phyloP scores from a whole-genome alignment of 805 yeast genomes.

The Torulaspora gathmanii region DNA sequence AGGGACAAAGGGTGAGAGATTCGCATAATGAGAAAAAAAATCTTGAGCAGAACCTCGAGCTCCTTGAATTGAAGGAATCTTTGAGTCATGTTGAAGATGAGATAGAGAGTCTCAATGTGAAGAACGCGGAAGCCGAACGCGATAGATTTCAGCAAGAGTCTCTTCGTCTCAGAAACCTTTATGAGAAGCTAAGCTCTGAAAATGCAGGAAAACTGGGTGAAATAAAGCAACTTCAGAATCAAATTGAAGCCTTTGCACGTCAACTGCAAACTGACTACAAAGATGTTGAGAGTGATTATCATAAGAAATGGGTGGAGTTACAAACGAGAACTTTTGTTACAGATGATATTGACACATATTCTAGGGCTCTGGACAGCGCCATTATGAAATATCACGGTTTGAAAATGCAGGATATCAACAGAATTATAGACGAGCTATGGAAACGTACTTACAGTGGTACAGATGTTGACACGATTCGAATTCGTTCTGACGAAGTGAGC shows the following conservation, averaged over 20 bases:
- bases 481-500: conserved; percentile 65
- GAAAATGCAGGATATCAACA: conserved; percentile 90
- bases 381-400: conserved; percentile 87
- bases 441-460: conserved; percentile 90
- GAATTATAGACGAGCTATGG: conserved; percentile 88
- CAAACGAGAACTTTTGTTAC: conserved; percentile 72
- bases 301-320: conserved; percentile 65
- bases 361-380: conserved; percentile 84
- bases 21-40: conserved; percentile 59
- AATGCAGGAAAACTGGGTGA: conserved; percentile 83
- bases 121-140: conserved; percentile 56
- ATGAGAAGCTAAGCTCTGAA: conserved; percentile 53
- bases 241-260: conserved; percentile 47
- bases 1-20: conserved; percentile 45
- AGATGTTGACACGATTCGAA: conserved; percentile 86
- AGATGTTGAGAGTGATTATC: conserved; percentile 58
- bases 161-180: conserved; percentile 43
- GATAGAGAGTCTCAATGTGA: conserved; percentile 45
- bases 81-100: conserved; percentile 37
- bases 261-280: conserved; percentile 71
- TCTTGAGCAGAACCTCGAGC: conserved; percentile 59
- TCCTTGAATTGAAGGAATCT: conserved; percentile 43
- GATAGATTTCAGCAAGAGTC: conserved; percentile 59
- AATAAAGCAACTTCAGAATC: conserved; percentile 73
- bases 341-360: conserved; percentile 75